These are phyloP conservation scores for Cardamine chenopodiifolia DNA, from an alignment of 345 rosid genomes.

Conservation along the genomic window DNA sequence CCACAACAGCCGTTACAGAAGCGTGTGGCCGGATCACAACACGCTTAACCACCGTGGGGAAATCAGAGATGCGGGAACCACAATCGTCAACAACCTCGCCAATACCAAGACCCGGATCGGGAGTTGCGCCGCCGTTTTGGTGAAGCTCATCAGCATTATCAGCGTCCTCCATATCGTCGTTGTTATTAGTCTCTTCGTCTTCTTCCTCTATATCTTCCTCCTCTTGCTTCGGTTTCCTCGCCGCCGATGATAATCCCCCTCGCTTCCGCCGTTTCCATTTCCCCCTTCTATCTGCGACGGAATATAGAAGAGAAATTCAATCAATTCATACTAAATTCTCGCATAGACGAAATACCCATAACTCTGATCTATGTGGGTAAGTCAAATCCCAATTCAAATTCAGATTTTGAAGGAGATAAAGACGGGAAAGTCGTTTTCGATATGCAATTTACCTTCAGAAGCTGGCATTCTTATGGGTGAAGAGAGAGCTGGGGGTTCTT, in stretches of 20 bases:
- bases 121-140: slow-evolving; percentile 35
- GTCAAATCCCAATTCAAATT: slow-evolving; percentile 26
- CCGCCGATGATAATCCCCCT: slow-evolving; percentile 43
- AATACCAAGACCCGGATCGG: slow-evolving; percentile 58
- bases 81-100: slow-evolving; percentile 58
- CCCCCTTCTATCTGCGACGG: slow-evolving; percentile 63
- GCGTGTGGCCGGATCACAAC: slow-evolving; percentile 74
- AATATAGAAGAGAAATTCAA: slow-evolving; percentile 21
- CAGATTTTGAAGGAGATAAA: slow-evolving; percentile 16
- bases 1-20: slow-evolving; percentile 62
- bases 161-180: slow-evolving; percentile 54
- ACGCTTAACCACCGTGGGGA: slow-evolving; percentile 66
- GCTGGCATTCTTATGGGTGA: slow-evolving; percentile 66
- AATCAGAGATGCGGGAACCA: slow-evolving; percentile 71
- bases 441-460: slow-evolving; percentile 62
- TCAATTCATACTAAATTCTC: slow-evolving; percentile 21
- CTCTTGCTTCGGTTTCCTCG: slow-evolving; percentile 60
- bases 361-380: slow-evolving; percentile 22
- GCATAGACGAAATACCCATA: slow-evolving; percentile 1
- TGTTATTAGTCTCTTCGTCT: slow-evolving; percentile 49
- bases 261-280: slow-evolving; percentile 85
- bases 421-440: slow-evolving; percentile 25
- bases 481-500: slow-evolving; percentile 36
- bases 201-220: slow-evolving; percentile 58
- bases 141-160: slow-evolving; percentile 48